Evolutionary conservation across 495 filamentous ascomycete genomes (phyloP).

Genomic region (Aspergillus haitiensis): DNA sequence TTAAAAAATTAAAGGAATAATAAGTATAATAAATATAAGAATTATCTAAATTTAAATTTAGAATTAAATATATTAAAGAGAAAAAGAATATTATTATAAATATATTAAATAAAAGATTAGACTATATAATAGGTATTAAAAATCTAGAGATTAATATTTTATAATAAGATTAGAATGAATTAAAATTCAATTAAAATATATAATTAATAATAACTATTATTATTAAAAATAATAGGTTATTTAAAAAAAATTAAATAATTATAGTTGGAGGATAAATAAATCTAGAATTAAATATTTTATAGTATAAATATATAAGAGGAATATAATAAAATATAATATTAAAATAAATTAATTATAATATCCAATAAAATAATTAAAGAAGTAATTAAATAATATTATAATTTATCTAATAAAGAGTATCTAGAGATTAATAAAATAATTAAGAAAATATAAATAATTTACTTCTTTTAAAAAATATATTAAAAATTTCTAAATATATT

Average conservation of each 20-base stretch:
- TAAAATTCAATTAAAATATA: constrained; percentile 2
- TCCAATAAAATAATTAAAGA: neutral
- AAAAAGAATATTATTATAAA: constrained; percentile 2
- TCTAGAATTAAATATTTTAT: neutral
- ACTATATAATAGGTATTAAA: constrained; percentile 4
- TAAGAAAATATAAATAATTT: neutral
- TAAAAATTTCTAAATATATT: constrained; percentile 1
- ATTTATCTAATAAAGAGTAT: neutral
- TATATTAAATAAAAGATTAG: neutral
- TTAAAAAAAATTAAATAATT: neutral
- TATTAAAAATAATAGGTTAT: neutral
- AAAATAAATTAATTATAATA: neutral
- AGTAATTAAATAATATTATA: neutral
- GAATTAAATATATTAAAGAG: constrained; percentile 6
- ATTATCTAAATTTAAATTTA: neutral
- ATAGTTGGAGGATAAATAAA: neutral
- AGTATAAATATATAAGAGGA: constrained; percentile 1
- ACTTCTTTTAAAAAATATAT: neutral
- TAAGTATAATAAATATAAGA: neutral
- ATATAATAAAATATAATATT: constrained; percentile 13
- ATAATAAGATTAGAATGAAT: neutral
- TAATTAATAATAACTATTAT: constrained; percentile 1
- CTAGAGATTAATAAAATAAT: constrained; percentile 3
- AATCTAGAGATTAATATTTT: neutral
- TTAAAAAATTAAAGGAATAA: neutral